Percentiles rank a stretch among this genome's conserved stretches.
These are phyloP conservation scores for Quercus variabilis DNA, from an alignment of 306 rosid species.

Conservation along the genomic window DNA sequence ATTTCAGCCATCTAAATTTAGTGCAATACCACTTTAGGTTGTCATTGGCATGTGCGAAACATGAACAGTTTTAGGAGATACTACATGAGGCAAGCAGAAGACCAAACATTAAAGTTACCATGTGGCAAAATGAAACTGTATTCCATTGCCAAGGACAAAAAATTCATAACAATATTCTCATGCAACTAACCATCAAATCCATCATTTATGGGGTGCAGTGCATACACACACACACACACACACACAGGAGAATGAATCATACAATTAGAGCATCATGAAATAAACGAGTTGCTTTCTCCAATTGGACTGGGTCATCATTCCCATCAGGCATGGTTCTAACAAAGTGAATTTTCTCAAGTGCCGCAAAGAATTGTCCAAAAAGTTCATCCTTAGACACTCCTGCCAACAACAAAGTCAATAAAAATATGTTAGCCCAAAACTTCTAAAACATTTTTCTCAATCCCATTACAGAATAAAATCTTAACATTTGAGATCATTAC, in stretches of 20 bases:
- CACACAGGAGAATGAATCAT: constrained; percentile 23
- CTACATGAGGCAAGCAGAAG: not conserved
- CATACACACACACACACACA: not conserved
- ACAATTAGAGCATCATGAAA: constrained; percentile 65
- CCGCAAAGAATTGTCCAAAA: constrained; percentile 70
- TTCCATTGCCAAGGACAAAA: not conserved
- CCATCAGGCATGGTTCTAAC: constrained; percentile 65
- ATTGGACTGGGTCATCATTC: constrained; percentile 61
- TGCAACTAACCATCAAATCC: constrained; percentile 3
- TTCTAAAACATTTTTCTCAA: not conserved
- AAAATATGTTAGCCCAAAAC: not conserved
- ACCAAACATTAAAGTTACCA: not conserved
- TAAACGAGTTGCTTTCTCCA: constrained; percentile 67
- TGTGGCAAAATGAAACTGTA: not conserved
- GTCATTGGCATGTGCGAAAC: not conserved
- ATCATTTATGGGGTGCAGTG: constrained; percentile 1
- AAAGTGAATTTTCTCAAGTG: constrained; percentile 63
- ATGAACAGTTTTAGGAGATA: not conserved
- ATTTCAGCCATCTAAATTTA: not conserved
- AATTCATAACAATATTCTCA: constrained; percentile 2
- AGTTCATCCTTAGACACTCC: constrained; percentile 82
- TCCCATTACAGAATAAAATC: not conserved
- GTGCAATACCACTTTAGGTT: not conserved
- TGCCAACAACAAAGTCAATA: constrained; percentile 28
- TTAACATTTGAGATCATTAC: not conserved